These are phyloP conservation scores for Citrus mangshanensis DNA, from an alignment of 345 rosid genomes.

Conservation along the genomic window DNA sequence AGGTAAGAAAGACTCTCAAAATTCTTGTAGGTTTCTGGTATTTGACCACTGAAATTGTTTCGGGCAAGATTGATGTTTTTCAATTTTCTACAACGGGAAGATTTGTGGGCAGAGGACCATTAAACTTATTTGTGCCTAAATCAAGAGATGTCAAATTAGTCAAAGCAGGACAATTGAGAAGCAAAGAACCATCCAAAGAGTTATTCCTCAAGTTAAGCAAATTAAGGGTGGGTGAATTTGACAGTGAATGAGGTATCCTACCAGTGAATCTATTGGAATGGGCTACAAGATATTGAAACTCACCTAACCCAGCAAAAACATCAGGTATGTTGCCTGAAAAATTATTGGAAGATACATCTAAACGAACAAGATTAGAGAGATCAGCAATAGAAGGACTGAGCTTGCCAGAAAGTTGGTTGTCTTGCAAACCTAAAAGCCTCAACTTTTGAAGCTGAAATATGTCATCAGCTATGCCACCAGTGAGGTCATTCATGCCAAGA, in stretches of 20 bases:
- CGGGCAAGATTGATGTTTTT: slow-evolving; percentile 59
- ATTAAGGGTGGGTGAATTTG: slow-evolving; percentile 45
- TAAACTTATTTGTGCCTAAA: slow-evolving; percentile 56
- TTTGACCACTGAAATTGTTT: slow-evolving; percentile 52
- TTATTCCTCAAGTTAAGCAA: slow-evolving; percentile 73
- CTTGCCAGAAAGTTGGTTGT: slow-evolving; percentile 52
- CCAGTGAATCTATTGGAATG: slow-evolving; percentile 54
- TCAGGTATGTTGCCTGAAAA: slow-evolving; percentile 64
- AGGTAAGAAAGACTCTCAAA: slow-evolving; percentile 59
- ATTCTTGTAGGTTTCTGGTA: slow-evolving; percentile 57
- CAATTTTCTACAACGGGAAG: slow-evolving; percentile 57
- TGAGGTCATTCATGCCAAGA: slow-evolving; percentile 62
- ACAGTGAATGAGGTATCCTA: slow-evolving; percentile 54
- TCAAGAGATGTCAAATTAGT: slow-evolving; percentile 52
- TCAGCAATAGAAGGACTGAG: slow-evolving; percentile 37
- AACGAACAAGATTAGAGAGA: slow-evolving; percentile 44
- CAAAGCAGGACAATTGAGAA: slow-evolving; percentile 63
- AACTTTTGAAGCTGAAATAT: slow-evolving; percentile 45
- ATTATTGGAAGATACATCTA: slow-evolving; percentile 52
- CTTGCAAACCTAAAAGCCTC: slow-evolving; percentile 42
- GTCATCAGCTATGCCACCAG: slow-evolving; percentile 47
- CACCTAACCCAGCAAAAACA: slow-evolving; percentile 36
- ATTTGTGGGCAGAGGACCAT: slow-evolving; percentile 49
- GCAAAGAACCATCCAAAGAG: slow-evolving; percentile 48
- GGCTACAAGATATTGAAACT: slow-evolving; percentile 39